Base-by-base conservation (phyloP, 1,284 basidiomycete species). In the Inonotus obliquus region DNA sequence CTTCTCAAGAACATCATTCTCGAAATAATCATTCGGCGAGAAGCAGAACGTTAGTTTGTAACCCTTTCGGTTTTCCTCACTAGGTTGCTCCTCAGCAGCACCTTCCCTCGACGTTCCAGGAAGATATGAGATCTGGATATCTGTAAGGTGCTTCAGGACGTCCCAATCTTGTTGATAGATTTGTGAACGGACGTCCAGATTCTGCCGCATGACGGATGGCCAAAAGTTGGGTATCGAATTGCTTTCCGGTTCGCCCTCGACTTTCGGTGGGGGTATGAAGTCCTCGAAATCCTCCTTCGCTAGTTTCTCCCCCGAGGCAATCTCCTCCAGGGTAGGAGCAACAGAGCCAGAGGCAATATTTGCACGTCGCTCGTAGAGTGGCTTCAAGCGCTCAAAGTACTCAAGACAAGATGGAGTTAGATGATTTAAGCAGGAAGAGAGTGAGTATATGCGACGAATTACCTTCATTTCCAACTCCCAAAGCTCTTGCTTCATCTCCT, bases 391-490 rank as follows among this genome's bases (percentile, higher is more conserved):
- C 65, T 82, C 82, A 59, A 94, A 86, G 76, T 96, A 98, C 92
- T 94, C 41, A 23, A 41, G 13, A 35, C 37, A 41, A 64, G 52
- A 51, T 55, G 25, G 29, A 47, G 10, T 44, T 21, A 19, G 21
- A 19, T 19, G 57, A 25, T 25, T 57, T 32, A 35, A 6, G 35
- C 35, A 47, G 38, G 2, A 39, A 25, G 38, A 17, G 32, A 51
- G 51, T 41, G 60, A 58, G 45, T 61, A n/a, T 32, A 21, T 56
- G 48, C 25, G 48, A 35, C 59, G 44, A 68, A 82, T 54, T 67
- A 92, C 92, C 82, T 97, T 97, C 81, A 96, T 95, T 82, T 99
- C 96, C 62, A 99, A 84, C 76, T 96, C 94, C 62, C 98, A 83
- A 71, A 95, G 94, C 77, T 98, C 96, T 72, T 89, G 86, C 78